Conservation (phyloP, 2,329 filamentous ascomycete genomes). For the Proliferodiscus dingleyae region DNA sequence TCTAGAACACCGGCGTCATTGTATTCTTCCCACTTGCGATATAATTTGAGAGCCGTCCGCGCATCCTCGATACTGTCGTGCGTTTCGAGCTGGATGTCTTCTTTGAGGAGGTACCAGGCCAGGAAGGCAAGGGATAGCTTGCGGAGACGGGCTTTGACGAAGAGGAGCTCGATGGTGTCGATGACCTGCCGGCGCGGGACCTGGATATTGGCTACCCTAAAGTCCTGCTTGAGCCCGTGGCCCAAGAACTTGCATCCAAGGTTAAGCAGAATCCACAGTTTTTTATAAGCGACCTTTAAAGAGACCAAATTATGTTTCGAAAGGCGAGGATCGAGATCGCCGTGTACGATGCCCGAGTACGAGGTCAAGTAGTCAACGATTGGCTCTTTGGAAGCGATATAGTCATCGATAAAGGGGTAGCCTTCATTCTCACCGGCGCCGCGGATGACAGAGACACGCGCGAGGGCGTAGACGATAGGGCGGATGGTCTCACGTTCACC, state of each 20-base stretch:
- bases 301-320: constrained; percentile 79
- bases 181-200: constrained; percentile 87
- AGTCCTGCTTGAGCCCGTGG: constrained; percentile 90
- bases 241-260: constrained; percentile 91
- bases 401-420: constrained; percentile 91
- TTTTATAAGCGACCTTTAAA: constrained; percentile 93
- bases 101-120: constrained; percentile 84
- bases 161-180: constrained; percentile 91
- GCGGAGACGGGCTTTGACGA: constrained; percentile 72
- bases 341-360: constrained; percentile 84
- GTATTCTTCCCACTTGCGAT: constrained; percentile 84
- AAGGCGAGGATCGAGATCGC: constrained; percentile 75
- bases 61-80: constrained; percentile 97
- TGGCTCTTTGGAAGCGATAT: constrained; percentile 84
- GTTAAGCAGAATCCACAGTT: constrained; percentile 94
- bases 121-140: constrained; percentile 88
- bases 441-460: constrained; percentile 86
- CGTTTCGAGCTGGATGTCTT: constrained; percentile 87
- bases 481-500: constrained; percentile 88
- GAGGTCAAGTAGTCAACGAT: constrained; percentile 94
- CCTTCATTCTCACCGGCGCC: constrained; percentile 75
- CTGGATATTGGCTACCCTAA: constrained; percentile 97
- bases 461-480: constrained; percentile 83
- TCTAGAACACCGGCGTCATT: constrained; percentile 79
- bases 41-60: constrained; percentile 82